Conservation (phyloP, 2,329 filamentous ascomycete species). For the Xylariaceae sp. region DNA sequence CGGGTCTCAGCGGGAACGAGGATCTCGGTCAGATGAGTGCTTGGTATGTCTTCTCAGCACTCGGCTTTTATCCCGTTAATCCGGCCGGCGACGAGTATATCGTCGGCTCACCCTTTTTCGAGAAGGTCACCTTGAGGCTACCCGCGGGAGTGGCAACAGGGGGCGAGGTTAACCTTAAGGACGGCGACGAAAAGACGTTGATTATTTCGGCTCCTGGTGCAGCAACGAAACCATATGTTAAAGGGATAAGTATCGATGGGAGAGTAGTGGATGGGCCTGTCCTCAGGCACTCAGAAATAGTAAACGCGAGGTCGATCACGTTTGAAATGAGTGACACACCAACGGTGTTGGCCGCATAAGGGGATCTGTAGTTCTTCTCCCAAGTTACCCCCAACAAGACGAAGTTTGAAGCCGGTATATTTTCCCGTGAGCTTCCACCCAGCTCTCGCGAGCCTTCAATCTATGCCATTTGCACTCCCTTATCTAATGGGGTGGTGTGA, state of each 20-base stretch:
- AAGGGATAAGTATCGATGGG: constrained; percentile 45
- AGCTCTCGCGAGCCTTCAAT: too few relatives aligned
- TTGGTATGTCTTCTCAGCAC: constrained; percentile 51
- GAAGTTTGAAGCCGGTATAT: too few relatives aligned
- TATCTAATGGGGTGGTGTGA: too few relatives aligned
- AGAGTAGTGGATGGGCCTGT: constrained; percentile 37
- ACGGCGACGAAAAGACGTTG: constrained; percentile 32
- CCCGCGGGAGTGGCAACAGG: constrained; percentile 36
- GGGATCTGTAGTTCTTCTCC: constrained; percentile 10
- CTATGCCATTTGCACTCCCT: too few relatives aligned
- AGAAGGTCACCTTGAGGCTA: constrained; percentile 44
- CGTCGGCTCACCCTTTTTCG: constrained; percentile 50
- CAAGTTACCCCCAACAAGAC: not conserved
- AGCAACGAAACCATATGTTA: constrained; percentile 44
- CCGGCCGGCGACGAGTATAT: constrained; percentile 49
- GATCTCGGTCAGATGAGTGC: constrained; percentile 54
- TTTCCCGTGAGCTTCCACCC: too few relatives aligned
- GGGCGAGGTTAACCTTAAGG: constrained; percentile 17
- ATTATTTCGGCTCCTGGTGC: constrained; percentile 46
- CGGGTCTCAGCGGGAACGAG: constrained; percentile 50
- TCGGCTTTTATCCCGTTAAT: constrained; percentile 52
- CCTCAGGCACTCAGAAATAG: constrained; percentile 45
- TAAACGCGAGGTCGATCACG: constrained; percentile 42
- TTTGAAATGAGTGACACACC: constrained; percentile 49
- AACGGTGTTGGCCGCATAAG: constrained; percentile 30